Evolutionary conservation across 164 flowering plant genomes (phyloP), one percentile per base, ranked within the genome.

Genomic region (Vitis rotundifolia): DNA sequence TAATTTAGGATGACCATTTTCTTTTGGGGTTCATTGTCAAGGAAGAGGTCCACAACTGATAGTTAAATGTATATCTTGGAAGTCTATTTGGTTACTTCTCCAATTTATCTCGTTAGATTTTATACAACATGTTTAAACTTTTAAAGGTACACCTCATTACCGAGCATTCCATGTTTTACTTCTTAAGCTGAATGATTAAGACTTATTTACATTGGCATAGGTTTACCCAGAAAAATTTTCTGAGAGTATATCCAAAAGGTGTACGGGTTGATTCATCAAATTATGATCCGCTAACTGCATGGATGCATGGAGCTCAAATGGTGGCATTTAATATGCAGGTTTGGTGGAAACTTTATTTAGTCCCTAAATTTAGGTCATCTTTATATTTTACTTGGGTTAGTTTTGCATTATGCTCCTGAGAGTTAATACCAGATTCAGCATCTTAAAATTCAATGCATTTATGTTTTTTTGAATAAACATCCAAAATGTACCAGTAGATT

Each of bases 261-360:
- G 71, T 71, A 14, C 79, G 87, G 57, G 12, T 84, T 49, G 73
- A 77, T 68, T 84, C 87, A 48, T 84, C 87, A 48, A 84, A 84
- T 49, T 84, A 69, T 58, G 78, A 84, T 64, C 85, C 87, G n/a
- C 66, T 81, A 11, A 66, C 76, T 19, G 87, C 83, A 16, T 84
- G 87, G 87, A 78, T 74, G 72, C 80, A 84, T 72, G 87, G 87
- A 26, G 83, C 80, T 70, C 87, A 84, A 64, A 79, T 84, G 87
- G 87, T 37, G 44, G 44, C 44, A 37, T 37, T 37, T 37, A 37
- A 37, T 37, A 37, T 37, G 44, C 44, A 37, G 87, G 87, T 81
- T 31, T 8, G 63, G n/a, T 58, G 44, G 44, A 37, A 54, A 58
- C 18, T 26, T 15, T 47, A 3, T 16, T 31, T 59, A 19, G 3